Conservation (phyloP, 2,329 filamentous ascomycete genomes). For the Cercospora sp. region DNA sequence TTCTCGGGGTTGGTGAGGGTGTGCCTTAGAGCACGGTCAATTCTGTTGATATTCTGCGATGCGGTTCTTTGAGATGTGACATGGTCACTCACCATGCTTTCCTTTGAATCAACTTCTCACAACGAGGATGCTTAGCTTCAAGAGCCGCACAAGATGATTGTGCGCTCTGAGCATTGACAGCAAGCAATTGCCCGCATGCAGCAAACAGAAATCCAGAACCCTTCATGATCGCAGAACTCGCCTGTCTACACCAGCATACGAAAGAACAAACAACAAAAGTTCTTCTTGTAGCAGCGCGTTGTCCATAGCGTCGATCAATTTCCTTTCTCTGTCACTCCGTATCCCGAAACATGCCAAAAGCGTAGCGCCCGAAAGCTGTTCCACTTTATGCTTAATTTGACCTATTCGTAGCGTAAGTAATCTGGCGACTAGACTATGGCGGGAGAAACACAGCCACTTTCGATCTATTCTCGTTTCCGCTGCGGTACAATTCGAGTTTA, state of each 20-base stretch:
- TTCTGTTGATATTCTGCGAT: too few species aligned
- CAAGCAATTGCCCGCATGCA: not conserved
- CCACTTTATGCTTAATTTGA: not conserved
- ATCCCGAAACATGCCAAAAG: not conserved
- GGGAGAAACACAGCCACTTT: not conserved
- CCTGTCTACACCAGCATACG: not conserved
- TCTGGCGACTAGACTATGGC: not conserved
- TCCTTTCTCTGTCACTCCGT: not conserved
- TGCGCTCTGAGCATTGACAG: not conserved
- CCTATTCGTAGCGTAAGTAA: not conserved
- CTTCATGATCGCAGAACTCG: not conserved
- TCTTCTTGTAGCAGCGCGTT: not conserved
- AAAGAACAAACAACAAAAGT: not conserved
- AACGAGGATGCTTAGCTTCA: not conserved
- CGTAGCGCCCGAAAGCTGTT: not conserved
- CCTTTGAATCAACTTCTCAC: not conserved
- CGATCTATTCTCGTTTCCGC: not conserved
- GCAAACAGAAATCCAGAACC: not conserved
- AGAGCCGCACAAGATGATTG: not conserved
- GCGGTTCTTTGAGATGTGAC: not conserved
- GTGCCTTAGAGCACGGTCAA: not conserved
- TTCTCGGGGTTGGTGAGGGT: not conserved
- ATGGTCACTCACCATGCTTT: not conserved
- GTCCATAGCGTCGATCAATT: not conserved
- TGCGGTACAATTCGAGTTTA: not conserved